Base-by-base conservation (phyloP, 2,329 filamentous ascomycete species). In the Blastomyces parvus region DNA sequence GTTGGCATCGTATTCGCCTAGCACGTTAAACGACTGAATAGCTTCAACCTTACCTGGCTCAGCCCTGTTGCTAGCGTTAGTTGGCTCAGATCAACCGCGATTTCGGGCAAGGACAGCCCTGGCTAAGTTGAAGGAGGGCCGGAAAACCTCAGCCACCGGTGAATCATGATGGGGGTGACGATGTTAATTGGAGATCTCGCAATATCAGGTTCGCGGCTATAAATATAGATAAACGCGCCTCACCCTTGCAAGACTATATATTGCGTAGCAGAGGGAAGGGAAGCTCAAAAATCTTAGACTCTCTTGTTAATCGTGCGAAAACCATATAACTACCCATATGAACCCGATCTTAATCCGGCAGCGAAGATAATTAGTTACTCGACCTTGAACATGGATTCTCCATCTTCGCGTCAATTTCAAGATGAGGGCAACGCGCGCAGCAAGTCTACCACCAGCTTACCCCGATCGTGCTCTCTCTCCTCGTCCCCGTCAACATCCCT, bases 401-500 rank as follows among this genome's bases (percentile, higher is more conserved):
- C n/a, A 27, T 50, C 46, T 11, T 22, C 46, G n/a, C 46, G 8
- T 27, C n/a, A 50, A 50, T 22, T 22, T 13, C 46, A 22, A 50
- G 25, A 50, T 8, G 25, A 50, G 9, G 25, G 46, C 46, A 50
- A 27, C 46, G 25, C 11, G n/a, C 5, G 25, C 9, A 25, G 22
- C 46, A 25, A 13, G 19, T 4, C 38, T 14, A 22, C 30, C 33
- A n/a, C 55, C 55, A 40, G 17, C 55, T 14, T 19, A 22, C 33
- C 30, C 36, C 55, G 11, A n/a, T 30, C 55, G 40, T 50, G n/a
- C 19, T 22, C 53, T 30, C 9, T 11, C n/a, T n/a, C 11, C 69
- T 68, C 61, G 67, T n/a, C 56, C 22, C 25, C 56, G n/a, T 56
- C 30, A 36, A 33, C 14, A 30, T 36, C 25, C 53, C 25, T 11